phyloP scores from a whole-genome alignment of 2,329 filamentous ascomycete species.

The Beauveria australis region DNA sequence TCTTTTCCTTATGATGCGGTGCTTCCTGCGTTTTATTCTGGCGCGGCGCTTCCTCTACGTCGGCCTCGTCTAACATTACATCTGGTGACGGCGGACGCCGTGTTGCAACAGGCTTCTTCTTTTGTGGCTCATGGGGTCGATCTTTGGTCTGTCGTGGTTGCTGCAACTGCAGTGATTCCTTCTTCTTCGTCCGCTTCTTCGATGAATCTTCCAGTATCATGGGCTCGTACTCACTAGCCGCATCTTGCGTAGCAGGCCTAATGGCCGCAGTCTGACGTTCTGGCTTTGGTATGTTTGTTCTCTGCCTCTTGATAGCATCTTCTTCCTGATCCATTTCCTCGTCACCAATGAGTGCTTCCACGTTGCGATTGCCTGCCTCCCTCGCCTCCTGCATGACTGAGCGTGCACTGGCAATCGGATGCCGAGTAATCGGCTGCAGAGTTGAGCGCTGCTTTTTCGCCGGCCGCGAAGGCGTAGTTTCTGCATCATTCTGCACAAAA shows the following conservation, averaged over 20 bases:
- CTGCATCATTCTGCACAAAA: neutral
- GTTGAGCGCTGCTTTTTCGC: neutral
- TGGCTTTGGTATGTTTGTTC: neutral
- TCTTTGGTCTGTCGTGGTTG: neutral
- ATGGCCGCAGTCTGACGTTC: neutral
- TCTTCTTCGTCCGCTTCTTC: neutral
- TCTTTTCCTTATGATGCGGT: neutral
- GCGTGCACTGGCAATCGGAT: neutral
- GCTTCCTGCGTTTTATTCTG: neutral
- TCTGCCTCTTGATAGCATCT: neutral
- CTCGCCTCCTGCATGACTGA: neutral
- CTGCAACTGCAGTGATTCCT: neutral
- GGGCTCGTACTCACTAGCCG: neutral
- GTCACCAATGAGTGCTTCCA: neutral
- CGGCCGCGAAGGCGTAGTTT: neutral
- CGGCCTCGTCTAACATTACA: neutral
- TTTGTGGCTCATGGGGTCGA: neutral
- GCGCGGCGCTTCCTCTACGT: neutral
- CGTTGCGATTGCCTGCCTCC: neutral
- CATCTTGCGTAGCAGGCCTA: neutral
- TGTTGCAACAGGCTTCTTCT: neutral
- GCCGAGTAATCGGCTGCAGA: neutral
- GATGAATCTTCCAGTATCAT: neutral
- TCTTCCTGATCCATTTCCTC: neutral
- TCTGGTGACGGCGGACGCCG: neutral